These are phyloP conservation scores for Vigna hirtella DNA, from an alignment of 306 rosid species.

Conservation along the genomic window DNA sequence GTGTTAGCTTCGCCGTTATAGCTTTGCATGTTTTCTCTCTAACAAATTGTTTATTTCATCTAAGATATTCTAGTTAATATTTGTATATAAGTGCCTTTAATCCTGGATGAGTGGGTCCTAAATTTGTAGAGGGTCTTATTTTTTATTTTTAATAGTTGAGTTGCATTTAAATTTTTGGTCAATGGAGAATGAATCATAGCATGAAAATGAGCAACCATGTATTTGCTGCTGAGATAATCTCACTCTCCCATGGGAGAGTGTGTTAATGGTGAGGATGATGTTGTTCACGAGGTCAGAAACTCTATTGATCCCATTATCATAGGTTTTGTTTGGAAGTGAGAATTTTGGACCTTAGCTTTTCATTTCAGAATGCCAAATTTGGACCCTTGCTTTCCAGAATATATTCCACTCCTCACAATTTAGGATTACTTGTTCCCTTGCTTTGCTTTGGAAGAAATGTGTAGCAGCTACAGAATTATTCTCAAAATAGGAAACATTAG, in stretches of 20 bases:
- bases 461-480: not conserved
- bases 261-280: not conserved
- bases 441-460: constrained; percentile 9
- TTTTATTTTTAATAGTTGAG: constrained; percentile 2
- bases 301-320: constrained; percentile 14
- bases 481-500: not conserved
- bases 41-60: too few relatives aligned
- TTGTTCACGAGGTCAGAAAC: constrained; percentile 11
- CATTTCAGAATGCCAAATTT: constrained; percentile 25
- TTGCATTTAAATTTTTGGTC: constrained; percentile 38
- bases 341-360: constrained; percentile 36
- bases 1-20: too few relatives aligned
- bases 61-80: too few relatives aligned
- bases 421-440: not conserved
- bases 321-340: constrained; percentile 8
- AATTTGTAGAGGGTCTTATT: constrained; percentile 26
- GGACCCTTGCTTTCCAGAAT: constrained; percentile 42
- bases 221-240: not conserved
- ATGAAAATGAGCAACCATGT: not conserved
- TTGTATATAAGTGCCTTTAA: not conserved
- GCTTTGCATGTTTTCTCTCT: too few relatives aligned
- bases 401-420: constrained; percentile 35
- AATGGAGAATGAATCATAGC: constrained; percentile 22
- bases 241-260: not conserved
- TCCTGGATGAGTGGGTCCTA: constrained; percentile 42